Conservation (phyloP, 75 land plant species). For the Azolla pinnata region DNA sequence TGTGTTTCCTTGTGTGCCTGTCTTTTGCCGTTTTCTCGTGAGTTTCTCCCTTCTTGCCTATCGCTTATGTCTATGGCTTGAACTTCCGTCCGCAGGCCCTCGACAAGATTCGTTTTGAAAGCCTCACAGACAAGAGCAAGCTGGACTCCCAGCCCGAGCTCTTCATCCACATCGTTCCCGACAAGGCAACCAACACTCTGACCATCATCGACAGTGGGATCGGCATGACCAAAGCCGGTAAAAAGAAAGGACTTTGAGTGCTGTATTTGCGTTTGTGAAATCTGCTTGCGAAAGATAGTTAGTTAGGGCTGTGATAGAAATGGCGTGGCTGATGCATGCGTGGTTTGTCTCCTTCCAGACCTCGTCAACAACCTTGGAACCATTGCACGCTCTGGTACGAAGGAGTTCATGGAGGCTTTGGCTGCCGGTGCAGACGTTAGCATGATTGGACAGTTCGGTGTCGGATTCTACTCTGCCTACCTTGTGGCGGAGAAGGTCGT, state of each 20-base stretch:
- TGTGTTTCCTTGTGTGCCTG: not conserved
- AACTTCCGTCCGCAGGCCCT: conserved; percentile 26
- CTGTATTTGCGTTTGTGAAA: not conserved
- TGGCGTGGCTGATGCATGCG: not conserved
- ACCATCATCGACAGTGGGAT: conserved; percentile 71
- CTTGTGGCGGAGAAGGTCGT: conserved; percentile 53
- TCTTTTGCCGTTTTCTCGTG: too few species aligned
- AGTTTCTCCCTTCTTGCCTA: conserved; percentile 1
- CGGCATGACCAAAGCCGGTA: conserved; percentile 74
- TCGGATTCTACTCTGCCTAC: conserved; percentile 61
- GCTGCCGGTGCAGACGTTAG: conserved; percentile 70
- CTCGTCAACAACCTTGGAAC: conserved; percentile 57
- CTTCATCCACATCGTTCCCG: conserved; percentile 70
- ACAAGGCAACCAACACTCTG: conserved; percentile 61
- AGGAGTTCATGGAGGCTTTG: conserved; percentile 74
- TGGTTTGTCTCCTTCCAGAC: conserved; percentile 18
- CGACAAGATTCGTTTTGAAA: conserved; percentile 78
- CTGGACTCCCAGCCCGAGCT: conserved; percentile 59
- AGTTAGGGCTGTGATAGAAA: not conserved
- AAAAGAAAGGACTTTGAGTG: not conserved
- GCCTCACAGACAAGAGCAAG: conserved; percentile 64
- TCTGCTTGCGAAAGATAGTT: not conserved
- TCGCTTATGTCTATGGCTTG: not conserved
- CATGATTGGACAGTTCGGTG: conserved; percentile 71
- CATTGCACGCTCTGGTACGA: conserved; percentile 65